Percentiles rank a stretch among this genome's conserved stretches.
Conservation (phyloP, 352 stramenopile genomes). For the Blastocystis sp. region DNA sequence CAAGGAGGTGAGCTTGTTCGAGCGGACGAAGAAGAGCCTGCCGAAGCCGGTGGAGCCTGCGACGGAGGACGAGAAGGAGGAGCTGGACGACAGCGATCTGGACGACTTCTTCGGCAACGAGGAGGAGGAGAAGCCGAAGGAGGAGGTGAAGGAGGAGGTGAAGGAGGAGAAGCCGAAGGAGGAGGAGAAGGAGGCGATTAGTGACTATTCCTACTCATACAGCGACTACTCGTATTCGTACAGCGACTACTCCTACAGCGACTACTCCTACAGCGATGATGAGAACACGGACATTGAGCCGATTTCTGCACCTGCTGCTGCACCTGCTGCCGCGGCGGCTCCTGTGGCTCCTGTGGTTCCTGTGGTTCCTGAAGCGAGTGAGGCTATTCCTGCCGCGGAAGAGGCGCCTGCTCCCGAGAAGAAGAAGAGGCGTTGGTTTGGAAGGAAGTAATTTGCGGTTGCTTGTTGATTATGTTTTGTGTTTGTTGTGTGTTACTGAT, state of each 20-base stretch:
- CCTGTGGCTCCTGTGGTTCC: background rate
- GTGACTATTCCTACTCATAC: slow-evolving; percentile 54
- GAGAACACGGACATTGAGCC: background rate
- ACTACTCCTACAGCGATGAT: slow-evolving; percentile 22
- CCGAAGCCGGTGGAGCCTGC: background rate
- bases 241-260: slow-evolving; percentile 12
- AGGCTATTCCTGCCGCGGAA: background rate
- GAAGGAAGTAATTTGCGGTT: slow-evolving; percentile 46
- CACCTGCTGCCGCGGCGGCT: background rate
- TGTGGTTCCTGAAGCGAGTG: background rate
- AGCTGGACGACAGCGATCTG: background rate
- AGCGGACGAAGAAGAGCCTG: background rate
- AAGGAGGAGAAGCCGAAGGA: slow-evolving; percentile 47
- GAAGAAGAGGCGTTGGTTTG: slow-evolving; percentile 31
- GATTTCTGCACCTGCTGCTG: background rate
- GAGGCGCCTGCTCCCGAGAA: background rate
- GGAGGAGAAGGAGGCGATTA: background rate
- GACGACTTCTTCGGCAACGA: slow-evolving; percentile 49
- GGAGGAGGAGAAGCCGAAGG: slow-evolving; percentile 17
- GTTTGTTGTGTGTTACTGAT: slow-evolving; percentile 14
- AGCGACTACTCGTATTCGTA: slow-evolving; percentile 40
- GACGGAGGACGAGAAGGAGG: background rate
- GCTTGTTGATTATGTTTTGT: slow-evolving; percentile 64
- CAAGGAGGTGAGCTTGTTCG: background rate
- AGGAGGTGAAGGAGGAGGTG: slow-evolving; percentile 8